Evolutionary conservation across 1,139 yeast species (phyloP).

Genomic region (Zygosaccharomyces sapae): DNA sequence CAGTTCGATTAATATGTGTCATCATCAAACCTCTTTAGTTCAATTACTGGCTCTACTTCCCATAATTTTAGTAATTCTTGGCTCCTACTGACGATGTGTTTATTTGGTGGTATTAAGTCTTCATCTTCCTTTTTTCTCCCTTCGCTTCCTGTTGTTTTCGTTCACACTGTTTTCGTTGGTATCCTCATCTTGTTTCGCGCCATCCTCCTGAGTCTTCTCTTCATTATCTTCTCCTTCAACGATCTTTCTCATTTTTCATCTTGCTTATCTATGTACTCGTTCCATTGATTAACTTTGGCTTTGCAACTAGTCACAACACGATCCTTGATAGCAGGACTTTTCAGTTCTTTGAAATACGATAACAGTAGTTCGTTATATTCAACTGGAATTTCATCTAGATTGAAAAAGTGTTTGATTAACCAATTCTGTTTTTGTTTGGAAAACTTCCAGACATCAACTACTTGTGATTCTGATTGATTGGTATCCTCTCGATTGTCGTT

Average conservation of each 20-base stretch:
- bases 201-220: too few species aligned
- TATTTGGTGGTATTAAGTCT: conserved; percentile 19
- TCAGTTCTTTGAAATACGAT: conserved; percentile 46
- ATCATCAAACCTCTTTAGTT: conserved; percentile 14
- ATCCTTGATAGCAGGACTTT: conserved; percentile 34
- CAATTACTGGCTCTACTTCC: conserved; percentile 8
- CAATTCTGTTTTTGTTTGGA: conserved; percentile 93
- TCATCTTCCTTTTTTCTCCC: too few species aligned
- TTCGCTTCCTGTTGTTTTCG: conserved; percentile 10
- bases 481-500: conserved; percentile 9
- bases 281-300: conserved; percentile 32
- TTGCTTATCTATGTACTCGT: conserved; percentile 29
- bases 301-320: conserved; percentile 50
- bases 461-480: conserved; percentile 16
- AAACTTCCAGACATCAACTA: conserved; percentile 66
- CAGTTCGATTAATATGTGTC: background rate
- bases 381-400: conserved; percentile 54
- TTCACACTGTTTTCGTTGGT: conserved; percentile 9
- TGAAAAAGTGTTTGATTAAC: conserved; percentile 66
- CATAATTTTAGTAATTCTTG: conserved; percentile 17
- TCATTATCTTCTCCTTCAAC: conserved; percentile 24
- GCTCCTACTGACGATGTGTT: conserved; percentile 20
- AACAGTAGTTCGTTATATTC: conserved; percentile 43
- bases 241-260: conserved; percentile 28
- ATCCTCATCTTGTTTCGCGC: too few species aligned